These are phyloP conservation scores for Conringia planisiliqua DNA, from an alignment of 345 rosid genomes.

Conservation along the genomic window DNA sequence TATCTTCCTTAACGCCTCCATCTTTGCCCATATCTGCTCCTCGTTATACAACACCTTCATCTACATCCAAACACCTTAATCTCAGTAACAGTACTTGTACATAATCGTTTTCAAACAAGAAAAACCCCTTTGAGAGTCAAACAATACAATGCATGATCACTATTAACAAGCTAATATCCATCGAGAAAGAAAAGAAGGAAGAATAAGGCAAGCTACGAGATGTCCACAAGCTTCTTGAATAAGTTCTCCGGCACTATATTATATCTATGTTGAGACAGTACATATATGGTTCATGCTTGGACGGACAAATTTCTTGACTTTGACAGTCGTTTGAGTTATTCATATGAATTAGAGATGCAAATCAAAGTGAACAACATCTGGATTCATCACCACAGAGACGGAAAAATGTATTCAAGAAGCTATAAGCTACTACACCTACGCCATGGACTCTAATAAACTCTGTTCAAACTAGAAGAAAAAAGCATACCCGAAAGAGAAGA, in stretches of 20 bases:
- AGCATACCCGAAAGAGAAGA: too few species aligned
- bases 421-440: neutral
- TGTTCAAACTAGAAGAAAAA: too few species aligned
- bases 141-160: neutral
- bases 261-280: neutral
- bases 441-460: neutral
- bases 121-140: neutral
- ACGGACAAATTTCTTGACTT: neutral
- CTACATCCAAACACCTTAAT: neutral
- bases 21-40: slow-evolving; percentile 59
- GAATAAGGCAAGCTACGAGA: neutral
- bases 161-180: neutral
- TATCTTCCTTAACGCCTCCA: slow-evolving; percentile 47
- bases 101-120: neutral
- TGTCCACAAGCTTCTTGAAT: neutral
- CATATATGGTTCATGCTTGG: neutral
- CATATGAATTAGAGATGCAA: neutral
- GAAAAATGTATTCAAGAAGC: neutral
- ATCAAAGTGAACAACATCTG: neutral
- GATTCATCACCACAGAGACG: neutral
- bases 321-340: neutral
- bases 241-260: neutral
- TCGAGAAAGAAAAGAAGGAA: neutral
- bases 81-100: neutral
- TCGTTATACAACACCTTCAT: slow-evolving; percentile 36